Evolutionary conservation across 805 yeast genomes (phyloP), one percentile per base, ranked within the genome.

Genomic region (Naumovozyma castellii): DNA sequence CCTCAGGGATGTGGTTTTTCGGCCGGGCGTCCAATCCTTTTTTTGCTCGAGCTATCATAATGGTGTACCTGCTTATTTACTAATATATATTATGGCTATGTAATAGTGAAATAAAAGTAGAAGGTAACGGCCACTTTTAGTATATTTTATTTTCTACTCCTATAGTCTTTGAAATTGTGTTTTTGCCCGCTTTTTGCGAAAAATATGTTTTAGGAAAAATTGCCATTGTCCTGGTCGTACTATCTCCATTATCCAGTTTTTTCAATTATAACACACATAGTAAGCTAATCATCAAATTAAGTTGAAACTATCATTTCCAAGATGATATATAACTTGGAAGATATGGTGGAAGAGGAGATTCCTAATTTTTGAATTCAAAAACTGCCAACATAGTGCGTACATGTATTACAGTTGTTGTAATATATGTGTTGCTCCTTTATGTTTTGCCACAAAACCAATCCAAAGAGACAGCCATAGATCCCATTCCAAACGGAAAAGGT

Each of bases 371-470:
- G 13, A 32, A 32, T 12, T n/a, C 34, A 32, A 32, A 13, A 32
- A 13, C 13, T 32, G 34, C 34, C 34, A 32, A 32, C 8, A 32
- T 32, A n/a, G 14, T 32, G 34, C 18, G 14, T 32, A 13, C 34
- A 18, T 14, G 13, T 16, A 32, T 32, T n/a, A 32, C 34, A 16
- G 34, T 32, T 32, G 16, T 32, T 32, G 18, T 32, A 16, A 32
- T 32, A 32, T 32, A 32, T 32, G 34, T 32, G 19, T 32, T 32
- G 16, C 16, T 32, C 18, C 34, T 32, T 32, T 32, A 32, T 16
- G 34, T 32, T 16, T 16, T 32, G 13, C 34, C 34, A 32, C 13
- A 32, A 32, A 16, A 19, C 17, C 34, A 32, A 6, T 16, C 34
- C 16, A 32, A 16, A 16, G 19, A 32, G 16, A 32, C 34, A 5